phyloP scores from a whole-genome alignment of 2,329 filamentous ascomycete genomes.

The Botrytis elliptica region DNA sequence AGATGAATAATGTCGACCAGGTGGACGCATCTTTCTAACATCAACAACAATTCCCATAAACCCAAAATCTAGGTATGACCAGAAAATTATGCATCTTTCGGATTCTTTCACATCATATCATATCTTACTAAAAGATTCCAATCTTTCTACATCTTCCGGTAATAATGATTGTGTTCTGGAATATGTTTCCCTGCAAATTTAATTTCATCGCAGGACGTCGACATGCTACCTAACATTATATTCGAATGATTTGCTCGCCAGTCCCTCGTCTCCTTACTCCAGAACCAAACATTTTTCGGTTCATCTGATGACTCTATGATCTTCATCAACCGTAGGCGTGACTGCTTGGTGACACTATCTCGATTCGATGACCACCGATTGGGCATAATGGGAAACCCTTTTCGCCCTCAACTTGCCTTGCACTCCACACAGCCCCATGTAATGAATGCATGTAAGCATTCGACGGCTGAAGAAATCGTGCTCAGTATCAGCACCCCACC shows the following conservation, averaged over 20 bases:
- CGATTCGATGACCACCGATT: neutral
- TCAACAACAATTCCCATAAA: neutral
- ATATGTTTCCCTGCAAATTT: neutral
- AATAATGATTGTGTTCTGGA: neutral
- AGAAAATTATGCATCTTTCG: neutral
- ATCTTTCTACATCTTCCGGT: neutral
- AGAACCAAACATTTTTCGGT: neutral
- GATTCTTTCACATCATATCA: neutral
- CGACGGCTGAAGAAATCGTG: neutral
- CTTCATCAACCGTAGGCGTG: neutral
- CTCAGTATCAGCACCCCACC: neutral
- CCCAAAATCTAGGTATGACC: neutral
- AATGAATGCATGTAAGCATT: neutral
- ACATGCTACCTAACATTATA: neutral
- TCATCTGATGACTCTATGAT: neutral
- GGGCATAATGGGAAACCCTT: neutral
- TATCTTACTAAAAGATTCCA: neutral
- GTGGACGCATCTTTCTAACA: neutral
- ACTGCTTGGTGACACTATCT: neutral
- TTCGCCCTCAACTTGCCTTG: neutral
- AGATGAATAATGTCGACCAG: neutral
- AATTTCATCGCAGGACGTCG: neutral
- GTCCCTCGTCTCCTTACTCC: neutral
- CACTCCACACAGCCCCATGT: neutral
- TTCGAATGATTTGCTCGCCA: neutral